Conservation (phyloP, 768 basidiomycete genomes). For the Termitomyces heimii region DNA sequence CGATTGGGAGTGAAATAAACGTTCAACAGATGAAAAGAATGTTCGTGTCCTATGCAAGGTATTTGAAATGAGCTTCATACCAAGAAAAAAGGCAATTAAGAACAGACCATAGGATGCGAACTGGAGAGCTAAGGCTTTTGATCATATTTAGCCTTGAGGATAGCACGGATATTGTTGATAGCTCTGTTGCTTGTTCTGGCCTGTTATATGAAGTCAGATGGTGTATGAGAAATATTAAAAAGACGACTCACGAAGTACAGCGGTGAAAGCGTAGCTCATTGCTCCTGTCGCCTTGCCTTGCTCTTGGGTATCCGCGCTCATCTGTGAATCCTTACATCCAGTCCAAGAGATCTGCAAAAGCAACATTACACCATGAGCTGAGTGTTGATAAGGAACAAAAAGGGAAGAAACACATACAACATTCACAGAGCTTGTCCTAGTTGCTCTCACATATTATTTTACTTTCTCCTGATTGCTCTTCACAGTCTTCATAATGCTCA, state of each 20-base stretch:
- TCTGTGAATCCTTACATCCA: slow-evolving; percentile 77
- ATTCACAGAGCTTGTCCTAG: slow-evolving; percentile 79
- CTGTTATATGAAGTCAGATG: slow-evolving; percentile 24
- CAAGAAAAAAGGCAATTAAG: neutral
- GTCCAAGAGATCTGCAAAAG: slow-evolving; percentile 72
- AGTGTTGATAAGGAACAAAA: neutral
- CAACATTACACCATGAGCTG: neutral
- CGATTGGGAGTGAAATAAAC: neutral
- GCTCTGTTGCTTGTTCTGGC: slow-evolving; percentile 36
- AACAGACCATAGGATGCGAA: slow-evolving; percentile 37
- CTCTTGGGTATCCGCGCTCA: slow-evolving; percentile 73
- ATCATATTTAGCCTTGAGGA: slow-evolving; percentile 32
- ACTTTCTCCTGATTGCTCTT: slow-evolving; percentile 64
- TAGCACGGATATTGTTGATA: slow-evolving; percentile 36
- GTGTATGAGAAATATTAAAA: neutral
- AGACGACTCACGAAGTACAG: slow-evolving; percentile 38
- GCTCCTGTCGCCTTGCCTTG: slow-evolving; percentile 66
- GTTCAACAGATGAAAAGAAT: slow-evolving; percentile 32
- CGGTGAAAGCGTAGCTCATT: slow-evolving; percentile 72
- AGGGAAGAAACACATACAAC: slow-evolving; percentile 47
- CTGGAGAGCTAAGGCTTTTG: slow-evolving; percentile 38
- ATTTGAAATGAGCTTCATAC: neutral
- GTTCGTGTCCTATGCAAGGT: slow-evolving; percentile 26
- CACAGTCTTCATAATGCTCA: slow-evolving; percentile 69
- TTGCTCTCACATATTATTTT: slow-evolving; percentile 49